Base-by-base conservation (phyloP, 202 grass and related monocot species). In the Digitaria exilis region DNA sequence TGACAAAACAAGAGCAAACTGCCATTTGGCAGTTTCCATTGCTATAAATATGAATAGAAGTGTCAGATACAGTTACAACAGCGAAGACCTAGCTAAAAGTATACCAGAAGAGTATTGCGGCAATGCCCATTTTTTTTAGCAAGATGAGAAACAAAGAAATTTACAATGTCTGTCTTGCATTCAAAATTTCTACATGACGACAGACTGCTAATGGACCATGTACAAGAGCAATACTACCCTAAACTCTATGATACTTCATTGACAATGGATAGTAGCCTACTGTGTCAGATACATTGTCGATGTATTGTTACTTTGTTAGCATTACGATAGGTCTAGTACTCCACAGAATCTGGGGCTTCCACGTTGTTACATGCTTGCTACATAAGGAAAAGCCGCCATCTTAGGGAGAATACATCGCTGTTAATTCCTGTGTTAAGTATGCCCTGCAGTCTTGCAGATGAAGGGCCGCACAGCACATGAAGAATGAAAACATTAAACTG, bases 301-400 rank as follows among this genome's bases (percentile, higher is more conserved):
- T 14, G 60, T 79, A 48, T 66, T 71, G 76, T 91, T 71, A 50
- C 73, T 37, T 66, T 71, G 72, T 91, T 86, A 94, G 91, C 80
- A 66, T 60, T 65, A 72, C 18, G 71, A 63, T 77, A 19, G 49
- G 49, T 49, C 29, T 63, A 82, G 41, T 29, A 29, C 46, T 71
- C 34, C 14, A 69, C 0, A 52, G 15, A 81, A 59, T 54, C 69
- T 69, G 22, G 9, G 56, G 31, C 73, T 43, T 80, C 81, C 80
- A 35, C 41, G 68, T 67, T 58, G 3, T 52, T 63, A 48, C 46
- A 69, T 51, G 66, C 11, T 21, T 7, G 9, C 72, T 88, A 54
- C 70, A 62, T 68, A 71, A 63, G 35, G 50, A 21, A 75, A 26
- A 69, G 61, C 35, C 18, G n/a, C 52, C 72, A 50, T 41, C 71